phyloP scores from a whole-genome alignment of 352 stramenopile species.

The Ophiocytium majus region DNA sequence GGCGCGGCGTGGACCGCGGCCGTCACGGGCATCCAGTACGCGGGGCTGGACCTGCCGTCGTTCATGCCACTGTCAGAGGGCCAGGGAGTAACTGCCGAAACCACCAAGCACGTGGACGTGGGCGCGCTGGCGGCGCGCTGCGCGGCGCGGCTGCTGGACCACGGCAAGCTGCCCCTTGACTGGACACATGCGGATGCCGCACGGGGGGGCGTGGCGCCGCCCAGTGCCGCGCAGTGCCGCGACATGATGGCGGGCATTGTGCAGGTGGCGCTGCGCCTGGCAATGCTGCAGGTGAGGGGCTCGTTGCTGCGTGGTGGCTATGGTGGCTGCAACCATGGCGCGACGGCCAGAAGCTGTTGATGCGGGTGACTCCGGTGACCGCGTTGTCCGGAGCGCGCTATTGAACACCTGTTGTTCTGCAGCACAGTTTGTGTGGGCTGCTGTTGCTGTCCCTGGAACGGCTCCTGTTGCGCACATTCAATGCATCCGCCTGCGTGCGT shows the following conservation, averaged over 20 bases:
- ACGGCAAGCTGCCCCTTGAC: neutral
- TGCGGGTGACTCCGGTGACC: too few relatives aligned
- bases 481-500: too few relatives aligned
- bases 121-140: neutral
- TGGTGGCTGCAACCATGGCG: too few relatives aligned
- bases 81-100: neutral
- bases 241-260: neutral
- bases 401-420: too few relatives aligned
- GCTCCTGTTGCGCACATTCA: too few relatives aligned
- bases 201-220: neutral
- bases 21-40: neutral
- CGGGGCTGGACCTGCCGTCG: neutral
- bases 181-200: too few relatives aligned
- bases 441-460: too few relatives aligned
- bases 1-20: conserved; percentile 4
- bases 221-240: neutral
- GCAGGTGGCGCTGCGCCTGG: conserved; percentile 5
- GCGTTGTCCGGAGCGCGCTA: conserved; percentile 9
- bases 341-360: too few relatives aligned
- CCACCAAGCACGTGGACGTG: neutral
- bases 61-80: neutral
- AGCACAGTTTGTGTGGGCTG: too few relatives aligned
- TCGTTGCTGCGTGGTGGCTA: too few relatives aligned
- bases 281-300: conserved; percentile 19
- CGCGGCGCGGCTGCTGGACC: neutral